Conservation (phyloP, 352 stramenopile genomes). For the Chrysophaeum taylorii region DNA sequence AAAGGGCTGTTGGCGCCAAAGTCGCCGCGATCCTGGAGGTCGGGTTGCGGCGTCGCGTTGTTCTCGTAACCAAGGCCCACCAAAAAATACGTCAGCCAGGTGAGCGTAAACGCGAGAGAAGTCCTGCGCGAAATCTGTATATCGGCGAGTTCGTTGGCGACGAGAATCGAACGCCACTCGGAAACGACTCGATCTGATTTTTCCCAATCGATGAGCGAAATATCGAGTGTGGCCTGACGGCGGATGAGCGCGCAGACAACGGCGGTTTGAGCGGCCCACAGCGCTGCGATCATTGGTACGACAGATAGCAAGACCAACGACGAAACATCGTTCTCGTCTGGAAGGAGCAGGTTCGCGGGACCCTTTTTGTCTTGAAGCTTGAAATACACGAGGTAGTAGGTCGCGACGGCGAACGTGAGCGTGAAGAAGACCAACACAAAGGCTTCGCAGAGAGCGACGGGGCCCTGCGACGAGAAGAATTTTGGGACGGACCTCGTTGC, state of each 20-base stretch:
- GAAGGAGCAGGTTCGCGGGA: conserved; percentile 71
- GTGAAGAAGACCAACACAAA: too few relatives aligned
- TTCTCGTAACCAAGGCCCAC: conserved; percentile 51
- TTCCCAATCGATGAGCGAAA: conserved; percentile 89
- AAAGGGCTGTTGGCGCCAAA: conserved; percentile 60
- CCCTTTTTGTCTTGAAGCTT: conserved; percentile 73
- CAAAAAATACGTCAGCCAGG: conserved; percentile 71
- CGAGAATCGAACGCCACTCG: conserved; percentile 78
- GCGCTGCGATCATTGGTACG: conserved; percentile 59
- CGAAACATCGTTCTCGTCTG: conserved; percentile 51
- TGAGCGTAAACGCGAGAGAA: conserved; percentile 62
- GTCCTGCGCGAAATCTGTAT: conserved; percentile 66
- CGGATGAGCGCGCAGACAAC: conserved; percentile 58
- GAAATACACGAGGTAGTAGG: conserved; percentile 83
- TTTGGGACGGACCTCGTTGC: too few relatives aligned
- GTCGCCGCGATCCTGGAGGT: conserved; percentile 35
- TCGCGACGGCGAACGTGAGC: conserved; percentile 54
- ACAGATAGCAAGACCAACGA: too few relatives aligned
- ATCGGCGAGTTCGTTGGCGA: conserved; percentile 84
- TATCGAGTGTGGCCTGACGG: conserved; percentile 58
- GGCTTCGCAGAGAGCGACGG: too few relatives aligned
- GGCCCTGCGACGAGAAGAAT: too few relatives aligned
- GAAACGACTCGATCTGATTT: too few relatives aligned
- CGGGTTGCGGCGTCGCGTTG: conserved; percentile 42
- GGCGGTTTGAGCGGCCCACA: conserved; percentile 65